These are phyloP conservation scores for Blastomyces percursus DNA, from an alignment of 2,329 filamentous ascomycete genomes.

Conservation along the genomic window DNA sequence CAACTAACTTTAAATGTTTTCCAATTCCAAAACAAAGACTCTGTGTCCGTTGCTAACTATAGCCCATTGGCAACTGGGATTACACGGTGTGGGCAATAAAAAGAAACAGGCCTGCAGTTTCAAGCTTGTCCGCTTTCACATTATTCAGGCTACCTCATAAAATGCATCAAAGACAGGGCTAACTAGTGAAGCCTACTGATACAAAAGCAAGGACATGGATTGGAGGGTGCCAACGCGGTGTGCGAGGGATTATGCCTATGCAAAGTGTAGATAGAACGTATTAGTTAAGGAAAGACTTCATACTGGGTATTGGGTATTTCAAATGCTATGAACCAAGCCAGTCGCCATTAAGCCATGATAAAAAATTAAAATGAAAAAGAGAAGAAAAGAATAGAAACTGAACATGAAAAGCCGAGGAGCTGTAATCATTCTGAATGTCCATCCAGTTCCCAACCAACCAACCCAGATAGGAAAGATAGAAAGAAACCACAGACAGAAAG, in stretches of 20 bases:
- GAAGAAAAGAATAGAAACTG: not conserved
- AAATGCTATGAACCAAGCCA: not conserved
- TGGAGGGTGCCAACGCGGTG: too few species aligned
- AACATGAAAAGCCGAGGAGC: not conserved
- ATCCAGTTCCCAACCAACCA: not conserved
- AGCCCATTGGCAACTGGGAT: not conserved
- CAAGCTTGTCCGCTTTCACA: not conserved
- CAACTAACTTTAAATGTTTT: not conserved
- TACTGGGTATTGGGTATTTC: not conserved
- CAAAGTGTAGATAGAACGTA: not conserved
- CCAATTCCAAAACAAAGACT: not conserved
- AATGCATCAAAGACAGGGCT: not conserved
- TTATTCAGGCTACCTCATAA: not conserved
- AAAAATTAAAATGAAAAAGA: not conserved
- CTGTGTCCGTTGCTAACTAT: not conserved
- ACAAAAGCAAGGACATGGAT: not conserved
- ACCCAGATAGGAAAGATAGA: not conserved
- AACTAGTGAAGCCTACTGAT: not conserved
- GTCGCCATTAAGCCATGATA: not conserved
- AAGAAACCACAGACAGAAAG: not conserved
- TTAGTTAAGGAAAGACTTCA: not conserved
- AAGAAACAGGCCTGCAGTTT: not conserved
- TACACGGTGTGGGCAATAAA: not conserved
- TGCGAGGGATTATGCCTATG: not conserved
- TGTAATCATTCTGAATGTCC: not conserved